Base-by-base conservation (phyloP, 1,284 basidiomycete species). In the Cutaneotrichosporon cavernicola region DNA sequence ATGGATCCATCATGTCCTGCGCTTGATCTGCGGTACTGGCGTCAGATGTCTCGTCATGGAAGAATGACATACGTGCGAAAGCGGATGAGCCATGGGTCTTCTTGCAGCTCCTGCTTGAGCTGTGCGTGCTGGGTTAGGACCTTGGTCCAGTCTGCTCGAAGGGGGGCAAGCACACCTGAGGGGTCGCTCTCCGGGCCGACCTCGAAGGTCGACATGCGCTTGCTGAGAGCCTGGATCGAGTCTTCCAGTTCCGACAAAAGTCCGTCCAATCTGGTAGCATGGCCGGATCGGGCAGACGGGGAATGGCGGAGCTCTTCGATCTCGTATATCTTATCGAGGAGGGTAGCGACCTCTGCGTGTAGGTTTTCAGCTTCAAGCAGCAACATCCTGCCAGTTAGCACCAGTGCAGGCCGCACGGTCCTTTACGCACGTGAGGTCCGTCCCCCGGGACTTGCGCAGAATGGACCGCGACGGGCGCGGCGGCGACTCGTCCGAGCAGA, bases 31-130 rank as follows among this genome's bases (percentile, higher is more conserved):
- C 77, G 0, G 78, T 73, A 4, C 77, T 80, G 61, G 4, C 38
- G 22, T 64, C 51, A 65, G 61, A 11, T 18, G 18, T n/a, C 14
- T 21, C 32, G 10, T 16, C 22, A 14, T 38, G 53, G 18, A 21
- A 56, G n/a, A 21, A 30, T 34, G 53, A 93, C 92, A 69, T 51
- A 78, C 43, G 91, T 93, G 68, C 91, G 85, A 79, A 97, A 97
- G n/a, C 97, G 90, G 10, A 89, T 89, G 72, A 97, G 84, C 89
- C 92, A 97, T 74, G 92, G 94, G 79, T 97, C 94, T 79, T 97
- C 96, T 79, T 91, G 92, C 65, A 97, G 83, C 78, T 98, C 95
- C 73, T 92, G 90, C 69, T 90, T 84, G 65, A 97, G 81, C 50
- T 88, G 86, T 30, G 91, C 89, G 61, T 89, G 90, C 70, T 95